Evolutionary conservation across 495 filamentous ascomycete species (phyloP), one percentile per base, ranked within the genome.

Genomic region (Bacidia gigantensis): DNA sequence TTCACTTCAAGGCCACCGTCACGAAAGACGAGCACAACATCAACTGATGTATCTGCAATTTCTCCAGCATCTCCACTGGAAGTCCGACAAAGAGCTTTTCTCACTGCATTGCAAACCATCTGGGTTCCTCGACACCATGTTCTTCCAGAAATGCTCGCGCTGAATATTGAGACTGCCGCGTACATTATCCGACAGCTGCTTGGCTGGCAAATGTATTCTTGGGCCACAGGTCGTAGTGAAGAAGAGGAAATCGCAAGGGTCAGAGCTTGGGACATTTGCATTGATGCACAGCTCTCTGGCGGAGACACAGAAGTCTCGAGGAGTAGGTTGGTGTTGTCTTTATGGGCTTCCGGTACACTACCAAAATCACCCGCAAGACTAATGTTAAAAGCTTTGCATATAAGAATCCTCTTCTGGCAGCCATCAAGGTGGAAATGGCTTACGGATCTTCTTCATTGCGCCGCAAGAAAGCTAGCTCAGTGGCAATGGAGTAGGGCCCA

Each of bases 211-310:
- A 68, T 81, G 1, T 97, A 89, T 64, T 79, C 87, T 42, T 73
- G 79, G 60, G 66, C 89, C 18, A 87, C 86, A 2, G 86, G 89
- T 0, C 76, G 83, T 29, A 92, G 82, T 11, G 80, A 85, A 58
- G 88, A 95, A 47, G 80, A 94, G 58, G 90, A 96, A 65, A 78
- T 73, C 40, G 89, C 87, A 11, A 77, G 90, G 24, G 77, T 93
- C 56, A 95, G 93, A 68, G 88, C 89, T 0, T 97, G 90, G 90
- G 77, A 83, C 41, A 95, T 95, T 60, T 90, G 90, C 26, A 77
- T 95, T 46, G 90, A 97, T 67, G 89, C 90, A 51, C 90, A 96
- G 62, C 78, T 97, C 7, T 84, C 87, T n/a, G 90, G 90, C 29
- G 90, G 90, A 29, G 90, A 97, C 67, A 76, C 81, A 3, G 86